A percentile compares a stretch with the other conserved stretches of the same genome.
Evolutionary conservation across 1,139 yeast species (phyloP).

Genomic region (Zygotorulaspora mrakii): DNA sequence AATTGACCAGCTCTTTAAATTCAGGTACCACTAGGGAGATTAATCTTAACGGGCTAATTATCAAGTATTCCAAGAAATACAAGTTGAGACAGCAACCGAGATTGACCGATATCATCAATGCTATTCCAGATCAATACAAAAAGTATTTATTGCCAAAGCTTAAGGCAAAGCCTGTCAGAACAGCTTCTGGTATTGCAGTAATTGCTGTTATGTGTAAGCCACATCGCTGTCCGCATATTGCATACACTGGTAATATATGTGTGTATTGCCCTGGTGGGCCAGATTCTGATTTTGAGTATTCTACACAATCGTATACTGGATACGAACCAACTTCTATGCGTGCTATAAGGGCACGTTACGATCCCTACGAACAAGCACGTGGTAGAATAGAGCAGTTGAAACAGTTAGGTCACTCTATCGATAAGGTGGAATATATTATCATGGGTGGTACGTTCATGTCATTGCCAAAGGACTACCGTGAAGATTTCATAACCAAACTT

Average conservation of each 20-base stretch:
- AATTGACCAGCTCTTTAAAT: conserved; percentile 71
- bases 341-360: conserved; percentile 95
- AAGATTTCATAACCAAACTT: conserved; percentile 77
- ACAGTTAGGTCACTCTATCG: conserved; percentile 93
- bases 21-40: conserved; percentile 62
- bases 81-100: conserved; percentile 90
- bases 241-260: conserved; percentile 97
- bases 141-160: conserved; percentile 87
- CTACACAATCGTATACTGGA: conserved; percentile 97
- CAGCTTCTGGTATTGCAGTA: conserved; percentile 97
- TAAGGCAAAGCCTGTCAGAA: conserved; percentile 96
- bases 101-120: conserved; percentile 86
- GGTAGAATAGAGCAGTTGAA: conserved; percentile 95
- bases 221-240: conserved; percentile 98
- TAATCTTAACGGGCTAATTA: conserved; percentile 85
- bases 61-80: conserved; percentile 82
- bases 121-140: conserved; percentile 94
- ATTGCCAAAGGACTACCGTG: conserved; percentile 82
- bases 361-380: conserved; percentile 97
- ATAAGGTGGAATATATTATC: conserved; percentile 92
- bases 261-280: conserved; percentile 99
- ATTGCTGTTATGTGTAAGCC: conserved; percentile 99
- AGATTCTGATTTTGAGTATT: conserved; percentile 94
- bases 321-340: conserved; percentile 99
- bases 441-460: conserved; percentile 99